Evolutionary conservation across 495 filamentous ascomycete genomes (phyloP), one percentile per base, ranked within the genome.

Genomic region (Penicillium roqueforti): DNA sequence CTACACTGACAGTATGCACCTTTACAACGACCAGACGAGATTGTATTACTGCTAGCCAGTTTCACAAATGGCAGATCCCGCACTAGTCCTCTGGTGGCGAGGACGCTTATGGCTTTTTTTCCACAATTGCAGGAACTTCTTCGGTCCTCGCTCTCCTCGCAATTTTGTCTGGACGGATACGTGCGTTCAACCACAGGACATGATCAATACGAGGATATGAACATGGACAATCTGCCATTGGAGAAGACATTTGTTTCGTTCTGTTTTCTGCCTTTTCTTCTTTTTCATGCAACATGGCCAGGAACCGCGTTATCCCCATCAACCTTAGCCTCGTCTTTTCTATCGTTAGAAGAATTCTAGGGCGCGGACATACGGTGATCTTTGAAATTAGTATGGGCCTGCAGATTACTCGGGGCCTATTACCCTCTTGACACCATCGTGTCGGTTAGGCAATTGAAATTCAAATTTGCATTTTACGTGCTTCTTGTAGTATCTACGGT

Each of bases 171-270:
- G 16, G 39, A 48, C 38, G 22, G 34, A 14, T 34, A 47, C 55
- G 54, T 50, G 53, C 61, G 63, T 64, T 66, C 63, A 61, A 63
- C 60, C 60, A 61, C 60, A 49, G 47, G 28, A 32, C 53, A 53
- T 51, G 51, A 51, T 40, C 11, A 26, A 25, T 39, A 31, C 25
- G 41, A 23, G 31, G 42, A 52, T 23, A 29, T 37, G 47, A 34
- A n/a, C 28, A 29, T 28, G 36, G 45, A 19, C 38, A 23, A 23
- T 41, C 16, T 51, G 37, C 26, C 39, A 32, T 44, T n/a, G 28
- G 39, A 28, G 50, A 32, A 44, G 31, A 43, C 49, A 16, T 13
- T 43, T 32, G 39, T 36, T 40, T 50, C 36, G 23, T 48, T 55
- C 36, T 43, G 16, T 51, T 54, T 53, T 44, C 42, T 45, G 18